These are phyloP conservation scores for Xerocomus nothofagi DNA, from an alignment of 1,284 basidiomycete species.

Conservation along the genomic window DNA sequence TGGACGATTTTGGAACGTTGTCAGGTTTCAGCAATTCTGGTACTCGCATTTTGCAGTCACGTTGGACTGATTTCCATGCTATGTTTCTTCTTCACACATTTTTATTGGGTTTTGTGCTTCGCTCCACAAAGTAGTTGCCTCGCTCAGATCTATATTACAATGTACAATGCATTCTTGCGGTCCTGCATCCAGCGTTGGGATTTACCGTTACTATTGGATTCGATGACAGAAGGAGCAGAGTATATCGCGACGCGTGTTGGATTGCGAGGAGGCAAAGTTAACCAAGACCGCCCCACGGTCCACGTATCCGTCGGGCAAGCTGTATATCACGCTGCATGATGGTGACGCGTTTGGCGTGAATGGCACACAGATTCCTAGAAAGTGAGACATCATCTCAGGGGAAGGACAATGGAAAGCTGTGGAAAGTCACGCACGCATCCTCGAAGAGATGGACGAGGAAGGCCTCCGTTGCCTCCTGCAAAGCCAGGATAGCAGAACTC, in stretches of 20 bases:
- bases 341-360: constrained; percentile 98
- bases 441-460: constrained; percentile 94
- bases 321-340: constrained; percentile 98
- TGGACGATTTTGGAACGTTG: constrained; percentile 23
- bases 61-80: constrained; percentile 18
- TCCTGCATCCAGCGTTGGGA: background rate
- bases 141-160: constrained; percentile 25
- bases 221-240: background rate
- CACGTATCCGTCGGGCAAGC: constrained; percentile 91
- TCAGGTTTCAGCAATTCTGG: constrained; percentile 5
- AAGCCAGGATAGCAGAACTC: constrained; percentile 82
- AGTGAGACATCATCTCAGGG: constrained; percentile 5
- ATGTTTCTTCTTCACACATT: constrained; percentile 13
- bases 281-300: constrained; percentile 68
- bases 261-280: constrained; percentile 16
- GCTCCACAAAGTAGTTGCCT: constrained; percentile 10
- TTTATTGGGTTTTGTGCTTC: constrained; percentile 9
- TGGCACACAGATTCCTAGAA: constrained; percentile 86
- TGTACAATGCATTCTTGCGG: constrained; percentile 30
- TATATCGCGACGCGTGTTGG: background rate
- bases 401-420: background rate
- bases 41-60: constrained; percentile 15
- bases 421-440: constrained; percentile 75
- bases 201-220: background rate
- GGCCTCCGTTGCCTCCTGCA: constrained; percentile 95